phyloP scores from a whole-genome alignment of 768 basidiomycete species.

The Tylopilus plumbeoviolaceoides region DNA sequence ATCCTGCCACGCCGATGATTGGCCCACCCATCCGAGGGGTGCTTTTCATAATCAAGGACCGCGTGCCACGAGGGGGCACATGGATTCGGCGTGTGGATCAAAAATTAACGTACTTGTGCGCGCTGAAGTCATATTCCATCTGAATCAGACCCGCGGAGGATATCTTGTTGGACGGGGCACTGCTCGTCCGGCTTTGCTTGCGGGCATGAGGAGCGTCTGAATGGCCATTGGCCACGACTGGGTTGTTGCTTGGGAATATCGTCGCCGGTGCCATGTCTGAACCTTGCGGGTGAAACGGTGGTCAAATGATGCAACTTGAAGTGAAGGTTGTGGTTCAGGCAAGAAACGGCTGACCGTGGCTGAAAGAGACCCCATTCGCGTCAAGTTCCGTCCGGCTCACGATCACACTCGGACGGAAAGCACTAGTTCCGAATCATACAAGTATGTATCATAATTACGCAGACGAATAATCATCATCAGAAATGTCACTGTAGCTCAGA shows the following conservation, averaged over 20 bases:
- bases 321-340: conserved; percentile 5
- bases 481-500: conserved; percentile 48
- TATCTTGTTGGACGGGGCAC: conserved; percentile 25
- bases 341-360: background rate
- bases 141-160: conserved; percentile 70
- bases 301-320: background rate
- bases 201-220: conserved; percentile 3
- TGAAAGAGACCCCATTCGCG: background rate
- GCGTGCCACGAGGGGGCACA: conserved; percentile 20
- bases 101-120: conserved; percentile 74
- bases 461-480: background rate
- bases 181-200: conserved; percentile 15
- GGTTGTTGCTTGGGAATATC: conserved; percentile 1
- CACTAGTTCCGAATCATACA: background rate
- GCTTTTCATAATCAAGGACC: conserved; percentile 3
- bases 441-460: background rate
- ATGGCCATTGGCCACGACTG: conserved; percentile 12
- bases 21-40: conserved; percentile 8
- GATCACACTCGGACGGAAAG: background rate
- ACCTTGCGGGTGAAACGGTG: background rate
- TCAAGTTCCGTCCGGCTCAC: conserved; percentile 20
- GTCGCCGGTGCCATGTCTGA: conserved; percentile 25
- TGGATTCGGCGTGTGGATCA: background rate
- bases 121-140: conserved; percentile 77
- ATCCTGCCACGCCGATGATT: conserved; percentile 12